Evolutionary conservation across 345 rosid genomes (phyloP).

Genomic region (Conringia planisiliqua): DNA sequence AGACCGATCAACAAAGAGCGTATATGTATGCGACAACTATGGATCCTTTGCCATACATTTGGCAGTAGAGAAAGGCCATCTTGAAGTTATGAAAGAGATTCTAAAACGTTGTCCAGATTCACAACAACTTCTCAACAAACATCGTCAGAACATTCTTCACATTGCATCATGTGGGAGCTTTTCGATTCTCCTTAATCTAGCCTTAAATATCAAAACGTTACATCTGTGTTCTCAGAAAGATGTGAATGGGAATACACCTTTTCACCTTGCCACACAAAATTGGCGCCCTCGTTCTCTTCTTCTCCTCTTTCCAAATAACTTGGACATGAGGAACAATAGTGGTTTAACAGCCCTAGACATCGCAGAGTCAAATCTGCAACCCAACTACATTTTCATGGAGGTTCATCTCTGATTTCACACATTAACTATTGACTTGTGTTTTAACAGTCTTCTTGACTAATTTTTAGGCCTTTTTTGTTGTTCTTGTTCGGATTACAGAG

Average conservation of each 20-base stretch:
- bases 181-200: too few species aligned
- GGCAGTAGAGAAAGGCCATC: neutral
- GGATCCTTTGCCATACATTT: slow-evolving; percentile 19
- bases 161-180: neutral
- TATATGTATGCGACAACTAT: neutral
- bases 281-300: neutral
- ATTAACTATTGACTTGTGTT: neutral
- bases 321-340: neutral
- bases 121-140: neutral
- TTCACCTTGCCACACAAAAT: neutral
- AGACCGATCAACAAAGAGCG: neutral
- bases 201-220: too few species aligned
- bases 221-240: neutral
- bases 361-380: neutral
- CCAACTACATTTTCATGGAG: neutral
- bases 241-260: slow-evolving; percentile 18
- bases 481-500: neutral
- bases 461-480: neutral
- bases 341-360: neutral
- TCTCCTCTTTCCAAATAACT: neutral
- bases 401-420: neutral
- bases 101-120: neutral
- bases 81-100: neutral
- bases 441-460: neutral
- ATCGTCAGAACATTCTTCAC: neutral